phyloP scores from a whole-genome alignment of 1,284 basidiomycete species.

The Trichosporon ovoides region DNA sequence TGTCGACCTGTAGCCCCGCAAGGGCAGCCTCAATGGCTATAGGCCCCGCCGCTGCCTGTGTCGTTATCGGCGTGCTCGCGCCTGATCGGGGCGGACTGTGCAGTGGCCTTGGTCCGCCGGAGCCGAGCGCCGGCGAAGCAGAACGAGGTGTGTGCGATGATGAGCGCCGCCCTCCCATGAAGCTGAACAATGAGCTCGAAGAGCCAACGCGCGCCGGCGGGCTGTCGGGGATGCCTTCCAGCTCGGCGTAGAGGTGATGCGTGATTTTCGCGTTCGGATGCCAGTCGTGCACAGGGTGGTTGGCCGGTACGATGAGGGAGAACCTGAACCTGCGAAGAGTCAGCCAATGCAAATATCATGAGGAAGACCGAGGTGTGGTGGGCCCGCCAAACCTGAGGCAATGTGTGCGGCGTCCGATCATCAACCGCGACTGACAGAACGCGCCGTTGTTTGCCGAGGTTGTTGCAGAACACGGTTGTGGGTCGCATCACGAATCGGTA shows the following conservation, averaged over 20 bases:
- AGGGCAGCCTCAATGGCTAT: background rate
- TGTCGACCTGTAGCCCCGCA: background rate
- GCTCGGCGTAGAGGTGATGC: slow-evolving; percentile 28
- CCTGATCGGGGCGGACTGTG: slow-evolving; percentile 1
- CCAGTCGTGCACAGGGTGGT: slow-evolving; percentile 31
- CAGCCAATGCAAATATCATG: background rate
- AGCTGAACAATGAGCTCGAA: slow-evolving; percentile 14
- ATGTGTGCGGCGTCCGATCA: too few species aligned
- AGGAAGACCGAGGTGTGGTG: background rate
- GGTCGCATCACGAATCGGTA: background rate
- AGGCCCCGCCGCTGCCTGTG: background rate
- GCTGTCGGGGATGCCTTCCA: slow-evolving; percentile 23
- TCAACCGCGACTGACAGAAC: background rate
- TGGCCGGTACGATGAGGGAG: slow-evolving; percentile 26
- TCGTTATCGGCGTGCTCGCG: slow-evolving; percentile 6
- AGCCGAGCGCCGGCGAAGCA: background rate
- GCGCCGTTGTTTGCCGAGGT: background rate
- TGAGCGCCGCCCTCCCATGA: slow-evolving; percentile 5
- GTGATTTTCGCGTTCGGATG: slow-evolving; percentile 26
- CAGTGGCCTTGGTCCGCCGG: background rate
- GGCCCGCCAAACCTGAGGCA: too few species aligned
- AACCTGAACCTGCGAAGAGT: slow-evolving; percentile 11
- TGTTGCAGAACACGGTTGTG: background rate
- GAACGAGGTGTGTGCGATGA: background rate
- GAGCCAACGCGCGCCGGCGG: background rate